phyloP scores from a whole-genome alignment of 495 filamentous ascomycete species.

The Penicillium simplicissimum region DNA sequence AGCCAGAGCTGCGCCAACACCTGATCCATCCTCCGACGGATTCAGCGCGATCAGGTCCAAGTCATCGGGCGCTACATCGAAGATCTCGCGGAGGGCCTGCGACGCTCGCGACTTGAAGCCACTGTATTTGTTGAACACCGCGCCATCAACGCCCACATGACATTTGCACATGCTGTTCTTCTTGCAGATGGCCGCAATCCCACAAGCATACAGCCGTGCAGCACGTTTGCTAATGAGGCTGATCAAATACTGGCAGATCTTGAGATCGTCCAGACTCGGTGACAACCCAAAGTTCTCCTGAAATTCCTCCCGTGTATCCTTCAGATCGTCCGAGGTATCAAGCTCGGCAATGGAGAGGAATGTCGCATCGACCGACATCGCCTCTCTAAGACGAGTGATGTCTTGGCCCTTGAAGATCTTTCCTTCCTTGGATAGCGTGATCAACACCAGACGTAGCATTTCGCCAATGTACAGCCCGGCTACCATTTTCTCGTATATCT shows the following conservation, averaged over 20 bases:
- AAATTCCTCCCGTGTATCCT: constrained; percentile 74
- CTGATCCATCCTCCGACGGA: constrained; percentile 34
- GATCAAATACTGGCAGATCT: constrained; percentile 75
- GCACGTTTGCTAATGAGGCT: constrained; percentile 87
- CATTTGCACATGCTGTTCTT: constrained; percentile 77
- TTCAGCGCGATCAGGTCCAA: constrained; percentile 30
- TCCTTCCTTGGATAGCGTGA: constrained; percentile 36
- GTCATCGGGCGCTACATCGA: constrained; percentile 28
- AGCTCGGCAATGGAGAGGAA: constrained; percentile 77
- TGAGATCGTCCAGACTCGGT: constrained; percentile 67
- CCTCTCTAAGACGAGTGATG: constrained; percentile 58
- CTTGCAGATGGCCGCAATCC: constrained; percentile 86
- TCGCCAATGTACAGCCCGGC: constrained; percentile 51
- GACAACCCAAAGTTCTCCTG: constrained; percentile 64
- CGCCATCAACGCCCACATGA: constrained; percentile 91
- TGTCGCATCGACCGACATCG: constrained; percentile 77
- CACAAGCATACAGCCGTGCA: constrained; percentile 85
- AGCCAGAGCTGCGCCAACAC: constrained; percentile 35
- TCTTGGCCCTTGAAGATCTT: constrained; percentile 41
- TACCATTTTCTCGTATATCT: constrained; percentile 53
- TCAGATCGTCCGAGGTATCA: constrained; percentile 68
- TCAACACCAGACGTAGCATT: constrained; percentile 43
- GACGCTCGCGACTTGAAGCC: constrained; percentile 84
- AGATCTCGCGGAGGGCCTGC: constrained; percentile 63
- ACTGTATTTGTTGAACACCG: constrained; percentile 91